Conservation (phyloP, 2,329 filamentous ascomycete species). For the Monosporascus sp. region DNA sequence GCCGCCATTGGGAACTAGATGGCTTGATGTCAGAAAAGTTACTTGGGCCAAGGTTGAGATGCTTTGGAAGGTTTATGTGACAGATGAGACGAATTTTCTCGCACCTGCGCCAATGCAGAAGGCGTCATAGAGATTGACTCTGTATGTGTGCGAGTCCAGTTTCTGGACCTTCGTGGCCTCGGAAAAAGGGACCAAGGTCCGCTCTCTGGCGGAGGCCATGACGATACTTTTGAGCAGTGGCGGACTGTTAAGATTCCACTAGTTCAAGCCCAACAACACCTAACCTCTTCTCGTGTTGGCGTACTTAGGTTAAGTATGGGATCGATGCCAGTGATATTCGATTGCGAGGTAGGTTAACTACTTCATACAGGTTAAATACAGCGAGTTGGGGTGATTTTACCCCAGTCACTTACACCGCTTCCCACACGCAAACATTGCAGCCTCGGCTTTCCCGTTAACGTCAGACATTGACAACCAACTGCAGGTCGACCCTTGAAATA, state of each 20-base stretch:
- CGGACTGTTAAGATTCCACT: too few relatives aligned
- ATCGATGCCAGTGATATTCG: too few relatives aligned
- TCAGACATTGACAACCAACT: too few relatives aligned
- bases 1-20: conserved; percentile 22
- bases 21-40: not conserved
- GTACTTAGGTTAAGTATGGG: not conserved
- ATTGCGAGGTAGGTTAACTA: too few relatives aligned
- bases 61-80: not conserved
- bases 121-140: conserved; percentile 11
- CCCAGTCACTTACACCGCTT: too few relatives aligned
- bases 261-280: too few relatives aligned
- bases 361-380: too few relatives aligned
- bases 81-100: not conserved
- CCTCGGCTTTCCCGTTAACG: too few relatives aligned
- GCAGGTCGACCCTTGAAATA: too few relatives aligned
- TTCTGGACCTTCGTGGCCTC: conserved; percentile 15
- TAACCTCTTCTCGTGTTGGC: not conserved
- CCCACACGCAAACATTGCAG: too few relatives aligned
- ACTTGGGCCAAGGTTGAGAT: not conserved
- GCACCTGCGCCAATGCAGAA: conserved; percentile 21
- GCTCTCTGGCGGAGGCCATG: not conserved
- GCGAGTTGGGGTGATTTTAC: too few relatives aligned
- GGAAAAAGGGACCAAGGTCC: conserved; percentile 10
- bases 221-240: too few relatives aligned
- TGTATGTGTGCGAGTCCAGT: conserved; percentile 20